These are phyloP conservation scores for Cucurbitaria berberidis DNA, from an alignment of 2,329 filamentous ascomycete species.

Conservation along the genomic window DNA sequence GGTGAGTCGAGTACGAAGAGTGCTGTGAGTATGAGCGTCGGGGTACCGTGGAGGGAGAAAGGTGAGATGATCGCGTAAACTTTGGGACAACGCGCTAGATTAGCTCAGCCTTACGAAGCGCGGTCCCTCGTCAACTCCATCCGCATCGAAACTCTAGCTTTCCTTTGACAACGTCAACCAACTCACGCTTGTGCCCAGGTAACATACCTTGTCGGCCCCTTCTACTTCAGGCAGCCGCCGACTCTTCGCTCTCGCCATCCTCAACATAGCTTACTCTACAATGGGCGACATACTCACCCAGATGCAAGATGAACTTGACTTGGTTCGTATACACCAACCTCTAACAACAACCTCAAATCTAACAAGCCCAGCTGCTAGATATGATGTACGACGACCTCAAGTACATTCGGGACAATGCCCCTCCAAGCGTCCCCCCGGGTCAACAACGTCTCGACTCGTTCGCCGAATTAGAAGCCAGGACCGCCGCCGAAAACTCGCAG, in stretches of 20 bases:
- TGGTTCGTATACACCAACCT: slow-evolving; percentile 59
- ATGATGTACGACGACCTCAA: slow-evolving; percentile 55
- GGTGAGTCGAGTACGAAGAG: not conserved
- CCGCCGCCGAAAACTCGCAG: slow-evolving; percentile 24
- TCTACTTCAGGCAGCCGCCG: not conserved
- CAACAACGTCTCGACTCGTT: slow-evolving; percentile 50
- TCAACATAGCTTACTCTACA: slow-evolving; percentile 5
- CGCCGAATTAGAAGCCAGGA: slow-evolving; percentile 37
- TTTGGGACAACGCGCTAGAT: slow-evolving; percentile 21
- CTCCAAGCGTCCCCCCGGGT: slow-evolving; percentile 50
- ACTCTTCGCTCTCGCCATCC: not conserved
- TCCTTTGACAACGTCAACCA: not conserved
- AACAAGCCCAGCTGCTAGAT: slow-evolving; percentile 49
- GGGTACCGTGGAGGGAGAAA: slow-evolving; percentile 1
- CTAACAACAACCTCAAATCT: not conserved
- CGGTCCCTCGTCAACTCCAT: not conserved
- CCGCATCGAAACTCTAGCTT: not conserved
- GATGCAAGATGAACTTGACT: slow-evolving; percentile 82
- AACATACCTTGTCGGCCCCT: not conserved
- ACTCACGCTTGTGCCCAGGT: not conserved
- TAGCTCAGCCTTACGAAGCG: slow-evolving; percentile 23
- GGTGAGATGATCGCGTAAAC: slow-evolving; percentile 22
- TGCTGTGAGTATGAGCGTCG: slow-evolving; percentile 1
- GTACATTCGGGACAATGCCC: slow-evolving; percentile 53
- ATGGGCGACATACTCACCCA: slow-evolving; percentile 83